Conservation (phyloP, 768 basidiomycete species). For the Baorangia bicolor region DNA sequence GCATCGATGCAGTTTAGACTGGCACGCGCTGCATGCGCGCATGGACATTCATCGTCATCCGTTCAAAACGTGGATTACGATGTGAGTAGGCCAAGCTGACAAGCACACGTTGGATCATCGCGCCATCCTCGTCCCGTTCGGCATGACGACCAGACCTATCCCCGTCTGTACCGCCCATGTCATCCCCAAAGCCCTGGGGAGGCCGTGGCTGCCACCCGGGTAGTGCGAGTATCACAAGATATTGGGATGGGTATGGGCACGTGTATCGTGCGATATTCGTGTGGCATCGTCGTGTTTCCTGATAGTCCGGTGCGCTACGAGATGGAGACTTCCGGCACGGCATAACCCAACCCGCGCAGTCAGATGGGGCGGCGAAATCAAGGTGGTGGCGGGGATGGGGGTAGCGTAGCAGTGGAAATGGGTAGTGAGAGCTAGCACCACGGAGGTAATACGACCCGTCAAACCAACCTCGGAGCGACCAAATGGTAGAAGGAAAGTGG, state of each 20-base stretch:
- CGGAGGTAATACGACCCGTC: conserved; percentile 4
- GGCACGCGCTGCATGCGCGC: not conserved
- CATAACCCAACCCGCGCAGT: not conserved
- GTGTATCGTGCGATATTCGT: not conserved
- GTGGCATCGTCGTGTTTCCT: not conserved
- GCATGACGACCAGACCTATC: not conserved
- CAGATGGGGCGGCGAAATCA: not conserved
- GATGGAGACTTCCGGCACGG: not conserved
- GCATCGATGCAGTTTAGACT: not conserved
- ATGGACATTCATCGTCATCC: not conserved
- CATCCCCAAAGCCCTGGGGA: not conserved
- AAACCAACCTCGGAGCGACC: not conserved
- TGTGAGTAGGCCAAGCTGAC: conserved; percentile 7
- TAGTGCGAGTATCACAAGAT: not conserved
- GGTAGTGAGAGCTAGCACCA: not conserved
- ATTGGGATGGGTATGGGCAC: not conserved
- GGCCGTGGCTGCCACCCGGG: not conserved
- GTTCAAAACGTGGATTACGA: conserved; percentile 2
- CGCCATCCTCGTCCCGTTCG: not conserved
- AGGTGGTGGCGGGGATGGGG: not conserved
- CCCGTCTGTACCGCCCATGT: not conserved
- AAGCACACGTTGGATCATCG: not conserved
- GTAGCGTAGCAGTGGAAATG: conserved; percentile 1
- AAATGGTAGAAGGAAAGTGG: not conserved
- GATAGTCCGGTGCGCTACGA: not conserved